Base-by-base conservation (phyloP, 2,329 filamentous ascomycete species). In the Pyrenochaeta sp. region DNA sequence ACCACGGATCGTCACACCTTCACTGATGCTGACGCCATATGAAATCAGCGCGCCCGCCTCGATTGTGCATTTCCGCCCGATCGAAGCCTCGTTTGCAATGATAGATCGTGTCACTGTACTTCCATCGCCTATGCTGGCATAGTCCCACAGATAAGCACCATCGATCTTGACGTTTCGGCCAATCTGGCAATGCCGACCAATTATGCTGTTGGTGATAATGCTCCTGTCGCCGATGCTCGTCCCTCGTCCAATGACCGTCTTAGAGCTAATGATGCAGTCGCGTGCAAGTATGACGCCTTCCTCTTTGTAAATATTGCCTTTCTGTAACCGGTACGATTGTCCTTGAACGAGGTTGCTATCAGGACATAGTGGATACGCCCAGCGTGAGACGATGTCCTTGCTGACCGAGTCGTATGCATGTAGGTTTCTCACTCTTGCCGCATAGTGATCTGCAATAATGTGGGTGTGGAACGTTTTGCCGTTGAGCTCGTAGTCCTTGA, bases 401-500 rank as follows among this genome's bases (percentile, higher is more conserved):
- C 88, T 93, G 52, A 99, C 88, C 30, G 93, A 87, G 71, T 97
- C 92, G 80, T 98, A 99, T 72, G 93, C 89, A 71, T 91, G 91
- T 25, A 98, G 83, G 72, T 93, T 96, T 73, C 87, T 90, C 12
- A 92, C 93, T 63, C 95, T 85, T 1, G 93, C 93, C 1, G 92
- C 91, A 73, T 98, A 99, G 58, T 92, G 88, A 50, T 93, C 87
- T 36, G 88, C 86, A 44, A 96, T 83, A 63, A 98, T 90, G 69
- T 98, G 91, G 2, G 92, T 90, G 75, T 97, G 93, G 51, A 99
- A 92, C n/a, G 92, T 93, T 81, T 98, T 97, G 58, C 93, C 93
- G 76, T 98, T 98, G 55, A 98, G 83, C 75, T 99, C 95, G 81
- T 92, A 97, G 76, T 99, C 95, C 80, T 97, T 97, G 52, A 99